phyloP scores from a whole-genome alignment of 2,329 filamentous ascomycete species.

The Diaporthe longicolla region DNA sequence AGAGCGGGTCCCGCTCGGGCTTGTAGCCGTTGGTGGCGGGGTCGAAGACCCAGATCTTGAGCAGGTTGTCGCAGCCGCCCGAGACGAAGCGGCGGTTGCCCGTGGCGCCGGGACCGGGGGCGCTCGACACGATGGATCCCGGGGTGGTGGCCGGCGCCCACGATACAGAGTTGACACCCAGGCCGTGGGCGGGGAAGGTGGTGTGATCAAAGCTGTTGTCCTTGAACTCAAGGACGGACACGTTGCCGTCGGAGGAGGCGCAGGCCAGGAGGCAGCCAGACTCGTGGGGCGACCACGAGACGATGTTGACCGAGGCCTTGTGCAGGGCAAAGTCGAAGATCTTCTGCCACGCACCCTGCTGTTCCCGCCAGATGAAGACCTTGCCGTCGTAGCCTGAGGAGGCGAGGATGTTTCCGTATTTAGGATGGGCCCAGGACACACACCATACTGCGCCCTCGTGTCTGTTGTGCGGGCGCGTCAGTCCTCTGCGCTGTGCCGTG shows the following conservation, averaged over 20 bases:
- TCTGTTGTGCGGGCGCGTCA: slow-evolving; percentile 61
- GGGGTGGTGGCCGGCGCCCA: slow-evolving; percentile 92
- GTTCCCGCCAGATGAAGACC: slow-evolving; percentile 98
- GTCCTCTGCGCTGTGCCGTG: not conserved
- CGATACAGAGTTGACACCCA: slow-evolving; percentile 94
- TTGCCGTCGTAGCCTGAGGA: slow-evolving; percentile 97
- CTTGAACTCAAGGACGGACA: slow-evolving; percentile 96
- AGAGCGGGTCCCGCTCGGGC: slow-evolving; percentile 74
- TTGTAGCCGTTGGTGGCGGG: slow-evolving; percentile 72
- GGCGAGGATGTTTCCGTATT: slow-evolving; percentile 97
- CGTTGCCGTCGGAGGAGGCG: slow-evolving; percentile 92
- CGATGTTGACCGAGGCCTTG: slow-evolving; percentile 96
- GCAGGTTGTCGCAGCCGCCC: slow-evolving; percentile 91
- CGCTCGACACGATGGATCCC: slow-evolving; percentile 85
- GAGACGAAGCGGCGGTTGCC: slow-evolving; percentile 90
- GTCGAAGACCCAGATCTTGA: slow-evolving; percentile 94
- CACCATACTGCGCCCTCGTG: slow-evolving; percentile 99
- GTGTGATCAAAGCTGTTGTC: slow-evolving; percentile 93
- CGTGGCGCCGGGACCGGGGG: slow-evolving; percentile 69
- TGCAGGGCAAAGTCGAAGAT: slow-evolving; percentile 95
- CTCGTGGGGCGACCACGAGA: slow-evolving; percentile 98
- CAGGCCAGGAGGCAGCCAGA: slow-evolving; percentile 94
- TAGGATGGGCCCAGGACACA: slow-evolving; percentile 97
- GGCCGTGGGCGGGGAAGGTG: slow-evolving; percentile 91
- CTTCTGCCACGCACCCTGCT: slow-evolving; percentile 81